Evolutionary conservation across 116 monocot species (phyloP).

Genomic region (Zostera marina): DNA sequence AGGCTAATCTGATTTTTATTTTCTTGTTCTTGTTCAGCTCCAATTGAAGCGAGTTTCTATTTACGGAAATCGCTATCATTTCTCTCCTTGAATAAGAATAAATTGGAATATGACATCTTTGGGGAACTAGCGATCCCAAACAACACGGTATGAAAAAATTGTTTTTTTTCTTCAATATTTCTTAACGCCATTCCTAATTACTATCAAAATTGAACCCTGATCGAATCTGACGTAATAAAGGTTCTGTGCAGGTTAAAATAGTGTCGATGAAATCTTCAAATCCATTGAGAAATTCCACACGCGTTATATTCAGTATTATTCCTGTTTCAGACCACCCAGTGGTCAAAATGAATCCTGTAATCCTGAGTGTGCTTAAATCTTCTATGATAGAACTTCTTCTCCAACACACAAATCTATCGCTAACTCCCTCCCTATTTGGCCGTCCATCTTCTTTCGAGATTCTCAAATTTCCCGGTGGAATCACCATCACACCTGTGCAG

Average conservation of each 20-base stretch:
- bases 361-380: conserved; percentile 55
- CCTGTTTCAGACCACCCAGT: conserved; percentile 21
- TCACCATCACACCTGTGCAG: conserved; percentile 43
- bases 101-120: conserved; percentile 49
- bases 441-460: conserved; percentile 40
- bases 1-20: background rate
- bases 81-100: conserved; percentile 19
- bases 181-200: too few relatives aligned
- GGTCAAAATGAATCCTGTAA: conserved; percentile 25
- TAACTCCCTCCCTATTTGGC: conserved; percentile 52
- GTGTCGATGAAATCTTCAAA: conserved; percentile 31
- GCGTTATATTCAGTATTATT: conserved; percentile 46
- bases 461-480: conserved; percentile 62
- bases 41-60: conserved; percentile 47
- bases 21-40: conserved; percentile 29
- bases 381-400: conserved; percentile 45
- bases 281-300: conserved; percentile 24
- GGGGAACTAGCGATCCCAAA: conserved; percentile 57
- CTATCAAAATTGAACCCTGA: too few relatives aligned
- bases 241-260: conserved; percentile 37
- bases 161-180: background rate
- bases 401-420: conserved; percentile 38
- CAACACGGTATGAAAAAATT: conserved; percentile 25
- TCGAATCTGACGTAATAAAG: too few relatives aligned
- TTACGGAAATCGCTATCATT: conserved; percentile 29